Conservation (phyloP, 1,284 basidiomycete genomes). For the Ustilago vetiveriae region DNA sequence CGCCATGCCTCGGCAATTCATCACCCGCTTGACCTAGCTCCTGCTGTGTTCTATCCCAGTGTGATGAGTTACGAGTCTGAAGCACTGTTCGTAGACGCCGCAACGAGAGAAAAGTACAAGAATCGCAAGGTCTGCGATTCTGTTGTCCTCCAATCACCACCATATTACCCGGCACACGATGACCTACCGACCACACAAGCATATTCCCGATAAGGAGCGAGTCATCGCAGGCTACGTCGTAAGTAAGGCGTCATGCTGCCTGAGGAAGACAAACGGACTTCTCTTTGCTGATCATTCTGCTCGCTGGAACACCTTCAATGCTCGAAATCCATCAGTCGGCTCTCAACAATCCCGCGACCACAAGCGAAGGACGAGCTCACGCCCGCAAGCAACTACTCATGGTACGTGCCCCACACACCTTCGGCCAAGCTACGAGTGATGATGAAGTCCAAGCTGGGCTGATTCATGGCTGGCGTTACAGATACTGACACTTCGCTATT, state of each 20-base stretch:
- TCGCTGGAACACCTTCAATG: too few relatives aligned
- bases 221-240: conserved; percentile 50
- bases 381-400: conserved; percentile 49
- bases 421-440: too few relatives aligned
- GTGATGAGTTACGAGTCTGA: too few relatives aligned
- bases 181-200: conserved; percentile 42
- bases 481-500: too few relatives aligned
- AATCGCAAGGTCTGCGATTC: too few relatives aligned
- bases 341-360: conserved; percentile 50
- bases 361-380: conserved; percentile 38
- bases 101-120: conserved; percentile 17
- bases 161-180: too few relatives aligned
- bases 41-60: background rate
- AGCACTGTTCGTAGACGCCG: too few relatives aligned
- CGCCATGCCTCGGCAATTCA: conserved; percentile 21
- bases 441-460: too few relatives aligned
- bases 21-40: background rate
- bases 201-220: conserved; percentile 43
- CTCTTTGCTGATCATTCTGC: background rate
- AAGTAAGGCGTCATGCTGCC: too few relatives aligned
- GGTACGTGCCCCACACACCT: too few relatives aligned
- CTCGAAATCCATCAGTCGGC: conserved; percentile 28
- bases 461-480: too few relatives aligned
- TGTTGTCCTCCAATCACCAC: background rate
- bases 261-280: background rate